Evolutionary conservation across 495 filamentous ascomycete species (phyloP).

Genomic region (Saxophila tyrrhenica): DNA sequence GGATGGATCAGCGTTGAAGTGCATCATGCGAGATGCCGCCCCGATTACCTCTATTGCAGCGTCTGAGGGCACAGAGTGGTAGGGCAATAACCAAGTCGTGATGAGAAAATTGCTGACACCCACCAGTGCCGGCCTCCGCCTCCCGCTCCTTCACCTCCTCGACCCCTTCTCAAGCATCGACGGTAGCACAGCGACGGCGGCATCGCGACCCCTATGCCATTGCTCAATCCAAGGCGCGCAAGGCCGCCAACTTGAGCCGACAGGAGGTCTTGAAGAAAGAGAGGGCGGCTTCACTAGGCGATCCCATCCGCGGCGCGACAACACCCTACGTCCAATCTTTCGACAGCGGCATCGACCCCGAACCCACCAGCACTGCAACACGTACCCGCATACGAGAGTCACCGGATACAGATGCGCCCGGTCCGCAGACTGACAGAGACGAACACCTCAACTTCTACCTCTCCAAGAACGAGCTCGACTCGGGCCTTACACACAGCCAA

Average conservation of each 20-base stretch:
- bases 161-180: conserved; percentile 30
- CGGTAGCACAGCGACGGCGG: conserved; percentile 29
- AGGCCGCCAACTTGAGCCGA: conserved; percentile 64
- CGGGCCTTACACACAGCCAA: conserved; percentile 52
- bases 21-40: conserved; percentile 56
- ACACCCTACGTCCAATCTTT: conserved; percentile 82
- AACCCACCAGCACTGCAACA: conserved; percentile 7
- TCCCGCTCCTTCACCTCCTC: conserved; percentile 35
- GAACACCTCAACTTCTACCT: conserved; percentile 63
- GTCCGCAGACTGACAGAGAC: conserved; percentile 32
- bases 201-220: conserved; percentile 55
- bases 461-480: conserved; percentile 48
- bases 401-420: conserved; percentile 7
- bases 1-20: too few species aligned
- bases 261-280: conserved; percentile 52
- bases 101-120: not conserved
- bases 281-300: conserved; percentile 50
- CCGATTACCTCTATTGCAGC: conserved; percentile 53
- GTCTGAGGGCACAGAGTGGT: conserved; percentile 54
- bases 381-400: conserved; percentile 16
- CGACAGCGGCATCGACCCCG: conserved; percentile 41
- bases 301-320: conserved; percentile 63
- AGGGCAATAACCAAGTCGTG: conserved; percentile 5
- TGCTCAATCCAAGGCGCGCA: conserved; percentile 65
- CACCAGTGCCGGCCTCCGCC: conserved; percentile 6